Base-by-base conservation (phyloP, 768 basidiomycete species). In the Chlorophyllum brunneum region DNA sequence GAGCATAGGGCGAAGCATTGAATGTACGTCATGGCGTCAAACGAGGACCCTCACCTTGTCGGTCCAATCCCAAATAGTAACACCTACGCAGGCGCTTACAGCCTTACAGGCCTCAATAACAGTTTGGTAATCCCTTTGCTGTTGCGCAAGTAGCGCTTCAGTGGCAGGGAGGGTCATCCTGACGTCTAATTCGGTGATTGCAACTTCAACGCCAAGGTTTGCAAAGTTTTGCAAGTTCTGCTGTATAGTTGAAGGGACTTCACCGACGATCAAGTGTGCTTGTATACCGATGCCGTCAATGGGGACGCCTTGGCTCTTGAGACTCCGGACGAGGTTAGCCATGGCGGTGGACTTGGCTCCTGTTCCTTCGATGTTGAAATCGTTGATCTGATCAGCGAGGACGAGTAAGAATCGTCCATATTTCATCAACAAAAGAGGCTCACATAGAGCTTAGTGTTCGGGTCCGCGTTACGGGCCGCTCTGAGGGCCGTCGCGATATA, bases 141-240 rank as follows among this genome's bases (percentile, higher is more conserved):
- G 81, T 60, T 82, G 79, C 31, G 65, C 70, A n/a, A 79, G 66
- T 27, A 74, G 61, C 2, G 73, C 73, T 4, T 63, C 55, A 1
- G 80, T 81, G 7, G 68, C 71, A 16, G 81, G 82, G 7, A 80
- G 68, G 13, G 71, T 72, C 71, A 82, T 79, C 40, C 82, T 70
- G 58, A 79, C 79, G 58, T 85, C 83, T 31, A 85, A 70, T 61
- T 84, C 83, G 1, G 83, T 85, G 55, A 84, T 75, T 4, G 82
- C 82, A 27, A 83, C 77, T 55, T 85, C 83, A 30, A 85, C 69
- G 2, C 83, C 82, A 22, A 84, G 75, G 15, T 76, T 74, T 4
- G 78, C 73, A 61, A 84, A 78, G 46, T 70, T 65, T 53, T 73
- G 64, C 48, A 83, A 65, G 57, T 79, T 79, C 11, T 71, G 62